Conservation (phyloP, 495 filamentous ascomycete species). For the Penicillium goetzii region DNA sequence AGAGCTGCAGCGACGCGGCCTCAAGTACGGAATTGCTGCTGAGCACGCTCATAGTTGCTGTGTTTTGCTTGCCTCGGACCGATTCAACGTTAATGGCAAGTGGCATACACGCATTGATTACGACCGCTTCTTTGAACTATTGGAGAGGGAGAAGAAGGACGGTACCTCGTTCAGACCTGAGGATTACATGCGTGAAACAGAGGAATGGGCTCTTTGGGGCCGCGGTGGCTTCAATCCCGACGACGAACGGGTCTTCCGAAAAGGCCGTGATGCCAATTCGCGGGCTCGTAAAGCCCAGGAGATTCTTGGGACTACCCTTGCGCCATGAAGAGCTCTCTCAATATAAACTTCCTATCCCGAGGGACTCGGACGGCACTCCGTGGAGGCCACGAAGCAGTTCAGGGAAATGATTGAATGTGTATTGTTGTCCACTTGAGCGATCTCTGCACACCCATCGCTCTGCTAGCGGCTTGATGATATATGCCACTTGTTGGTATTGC, state of each 20-base stretch:
- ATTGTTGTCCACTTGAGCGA: background rate
- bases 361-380: background rate
- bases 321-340: background rate
- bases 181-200: slow-evolving; percentile 86
- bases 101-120: slow-evolving; percentile 96
- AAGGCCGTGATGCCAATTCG: slow-evolving; percentile 56
- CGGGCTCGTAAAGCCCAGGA: slow-evolving; percentile 11
- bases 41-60: slow-evolving; percentile 97
- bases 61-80: slow-evolving; percentile 75
- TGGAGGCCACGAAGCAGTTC: background rate
- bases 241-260: slow-evolving; percentile 81
- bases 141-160: slow-evolving; percentile 64
- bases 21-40: slow-evolving; percentile 87
- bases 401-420: background rate
- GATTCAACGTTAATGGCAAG: slow-evolving; percentile 72
- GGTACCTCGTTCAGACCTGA: slow-evolving; percentile 75
- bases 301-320: background rate
- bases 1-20: slow-evolving; percentile 65
- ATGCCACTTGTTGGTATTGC: background rate
- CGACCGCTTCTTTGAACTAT: slow-evolving; percentile 80
- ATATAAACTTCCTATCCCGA: background rate
- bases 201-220: slow-evolving; percentile 94
- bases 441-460: background rate
- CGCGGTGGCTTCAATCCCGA: slow-evolving; percentile 91
- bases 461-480: background rate